Conservation (phyloP, 306 rosid species). For the Citrullus amarus region DNA sequence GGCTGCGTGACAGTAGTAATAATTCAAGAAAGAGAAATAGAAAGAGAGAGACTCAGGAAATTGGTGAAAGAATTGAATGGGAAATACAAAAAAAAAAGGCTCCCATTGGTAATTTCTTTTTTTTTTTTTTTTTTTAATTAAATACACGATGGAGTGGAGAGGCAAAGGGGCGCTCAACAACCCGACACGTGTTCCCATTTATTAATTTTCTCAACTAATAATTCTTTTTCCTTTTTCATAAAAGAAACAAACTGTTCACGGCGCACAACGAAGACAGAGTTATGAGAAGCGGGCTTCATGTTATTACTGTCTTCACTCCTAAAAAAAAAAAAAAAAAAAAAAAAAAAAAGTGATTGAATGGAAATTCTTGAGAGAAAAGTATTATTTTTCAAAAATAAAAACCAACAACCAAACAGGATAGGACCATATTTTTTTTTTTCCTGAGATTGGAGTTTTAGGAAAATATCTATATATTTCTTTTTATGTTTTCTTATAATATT, state of each 20-base stretch:
- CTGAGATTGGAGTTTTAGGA: too few species aligned
- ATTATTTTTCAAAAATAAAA: too few species aligned
- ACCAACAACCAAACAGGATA: too few species aligned
- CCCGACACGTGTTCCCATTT: slow-evolving; percentile 6
- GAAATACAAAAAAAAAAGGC: not conserved
- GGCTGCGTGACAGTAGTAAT: slow-evolving; percentile 4
- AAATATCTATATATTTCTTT: too few species aligned
- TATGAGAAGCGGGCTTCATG: not conserved
- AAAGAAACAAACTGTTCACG: not conserved
- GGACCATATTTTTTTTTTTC: too few species aligned
- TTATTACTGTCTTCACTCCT: too few species aligned
- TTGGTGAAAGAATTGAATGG: slow-evolving; percentile 6
- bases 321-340: too few species aligned
- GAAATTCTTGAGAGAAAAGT: too few species aligned
- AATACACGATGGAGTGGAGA: not conserved
- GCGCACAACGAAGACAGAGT: not conserved
- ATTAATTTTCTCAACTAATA: not conserved
- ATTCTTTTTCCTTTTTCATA: too few species aligned
- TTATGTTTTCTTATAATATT: too few species aligned
- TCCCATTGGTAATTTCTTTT: not conserved
- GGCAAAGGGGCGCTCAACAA: not conserved
- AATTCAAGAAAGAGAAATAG: slow-evolving; percentile 14
- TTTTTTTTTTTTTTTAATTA: not conserved
- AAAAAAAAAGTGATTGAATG: too few species aligned
- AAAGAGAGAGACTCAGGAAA: not conserved